Conservation (phyloP, 164 flowering plant species). For the Tetracentron sinense region DNA sequence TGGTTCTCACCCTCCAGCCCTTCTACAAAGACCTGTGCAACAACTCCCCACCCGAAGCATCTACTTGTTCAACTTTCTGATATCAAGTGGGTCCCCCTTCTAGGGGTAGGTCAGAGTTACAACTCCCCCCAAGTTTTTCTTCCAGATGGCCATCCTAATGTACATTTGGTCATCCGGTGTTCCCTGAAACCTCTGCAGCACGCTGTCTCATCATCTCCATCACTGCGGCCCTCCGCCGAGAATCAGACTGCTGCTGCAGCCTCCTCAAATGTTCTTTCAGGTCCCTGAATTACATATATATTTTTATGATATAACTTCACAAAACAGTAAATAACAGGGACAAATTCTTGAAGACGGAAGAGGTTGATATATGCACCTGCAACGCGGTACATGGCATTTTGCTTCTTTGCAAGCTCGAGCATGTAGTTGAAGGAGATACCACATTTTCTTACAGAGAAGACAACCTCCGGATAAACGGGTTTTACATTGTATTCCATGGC, state of each 20-base stretch:
- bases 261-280: conserved; percentile 83
- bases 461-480: conserved; percentile 92
- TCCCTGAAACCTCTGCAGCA: conserved; percentile 91
- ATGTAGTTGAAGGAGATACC: conserved; percentile 97
- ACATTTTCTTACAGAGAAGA: conserved; percentile 92
- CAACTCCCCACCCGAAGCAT: conserved; percentile 9
- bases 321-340: not conserved
- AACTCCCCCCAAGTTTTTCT: conserved; percentile 8
- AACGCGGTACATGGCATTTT: conserved; percentile 89
- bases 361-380: conserved; percentile 50
- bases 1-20: not conserved
- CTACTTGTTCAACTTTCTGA: conserved; percentile 9
- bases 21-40: not conserved
- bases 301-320: not conserved
- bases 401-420: conserved; percentile 98
- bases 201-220: conserved; percentile 99
- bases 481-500: conserved; percentile 85
- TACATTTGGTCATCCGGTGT: conserved; percentile 43
- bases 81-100: conserved; percentile 11
- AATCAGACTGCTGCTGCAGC: conserved; percentile 91
- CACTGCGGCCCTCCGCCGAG: conserved; percentile 94
- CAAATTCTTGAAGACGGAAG: not conserved
- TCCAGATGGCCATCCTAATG: conserved; percentile 21
- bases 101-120: conserved; percentile 10
- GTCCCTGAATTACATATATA: conserved; percentile 57